Conservation (phyloP, 257 asterid species). For the Ilex asprella region DNA sequence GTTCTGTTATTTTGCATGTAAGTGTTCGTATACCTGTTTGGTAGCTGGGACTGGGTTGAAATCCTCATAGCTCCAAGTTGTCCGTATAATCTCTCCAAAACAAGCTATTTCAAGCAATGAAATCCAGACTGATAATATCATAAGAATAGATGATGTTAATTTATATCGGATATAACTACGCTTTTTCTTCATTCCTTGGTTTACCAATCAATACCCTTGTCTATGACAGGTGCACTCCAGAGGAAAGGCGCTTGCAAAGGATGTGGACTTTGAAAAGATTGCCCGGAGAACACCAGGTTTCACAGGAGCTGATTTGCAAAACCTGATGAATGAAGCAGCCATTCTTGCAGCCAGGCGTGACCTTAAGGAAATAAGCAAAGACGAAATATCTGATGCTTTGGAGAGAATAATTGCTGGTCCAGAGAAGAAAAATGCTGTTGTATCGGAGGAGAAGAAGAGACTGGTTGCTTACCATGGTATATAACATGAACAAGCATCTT, state of each 20-base stretch:
- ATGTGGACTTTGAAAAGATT: conserved; percentile 92
- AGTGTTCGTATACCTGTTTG: no score
- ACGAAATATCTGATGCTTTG: conserved; percentile 92
- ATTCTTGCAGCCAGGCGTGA: conserved; percentile 97
- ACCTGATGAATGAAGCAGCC: conserved; percentile 99
- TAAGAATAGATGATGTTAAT: no score
- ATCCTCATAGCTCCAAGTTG: no score
- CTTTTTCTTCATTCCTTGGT: not conserved
- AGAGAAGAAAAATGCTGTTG: conserved; percentile 97
- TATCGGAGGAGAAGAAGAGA: conserved; percentile 91
- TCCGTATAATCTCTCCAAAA: no score
- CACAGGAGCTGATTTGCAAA: conserved; percentile 97
- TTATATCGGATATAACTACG: no score
- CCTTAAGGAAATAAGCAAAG: conserved; percentile 96
- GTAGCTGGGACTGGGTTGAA: no score
- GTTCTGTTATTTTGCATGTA: no score
- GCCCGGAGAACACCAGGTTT: conserved; percentile 97
- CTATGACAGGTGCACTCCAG: conserved; percentile 70
- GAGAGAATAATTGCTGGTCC: conserved; percentile 99
- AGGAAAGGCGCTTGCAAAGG: conserved; percentile 96
- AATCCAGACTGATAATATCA: no score
- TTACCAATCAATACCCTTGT: not conserved
- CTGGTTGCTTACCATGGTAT: conserved; percentile 93
- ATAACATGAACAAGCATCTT: not conserved
- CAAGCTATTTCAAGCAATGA: no score